Evolutionary conservation across 1,284 basidiomycete species (phyloP).

Genomic region (Caloboletus firmus): DNA sequence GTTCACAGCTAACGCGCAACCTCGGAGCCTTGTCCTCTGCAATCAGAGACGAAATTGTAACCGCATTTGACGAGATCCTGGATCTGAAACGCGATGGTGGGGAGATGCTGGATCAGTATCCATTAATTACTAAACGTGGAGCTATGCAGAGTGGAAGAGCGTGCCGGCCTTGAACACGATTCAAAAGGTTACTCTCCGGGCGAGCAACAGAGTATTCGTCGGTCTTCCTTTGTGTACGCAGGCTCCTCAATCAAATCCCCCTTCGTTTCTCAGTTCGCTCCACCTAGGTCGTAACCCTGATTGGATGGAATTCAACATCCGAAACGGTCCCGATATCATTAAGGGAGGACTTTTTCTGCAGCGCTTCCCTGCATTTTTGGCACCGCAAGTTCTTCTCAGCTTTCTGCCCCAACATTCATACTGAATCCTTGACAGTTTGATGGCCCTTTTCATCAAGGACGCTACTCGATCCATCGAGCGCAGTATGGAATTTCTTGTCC

Average conservation of each 20-base stretch:
- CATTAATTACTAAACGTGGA: not conserved
- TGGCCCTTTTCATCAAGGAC: conserved; percentile 23
- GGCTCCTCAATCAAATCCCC: not conserved
- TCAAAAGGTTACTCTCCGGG: conserved; percentile 33
- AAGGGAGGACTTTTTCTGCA: conserved; percentile 31
- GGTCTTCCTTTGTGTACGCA: conserved; percentile 42
- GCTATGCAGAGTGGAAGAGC: conserved; percentile 32
- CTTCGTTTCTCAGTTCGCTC: not conserved
- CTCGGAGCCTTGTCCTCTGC: no score
- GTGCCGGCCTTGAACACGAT: conserved; percentile 21
- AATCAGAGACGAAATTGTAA: no score
- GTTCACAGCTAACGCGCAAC: no score
- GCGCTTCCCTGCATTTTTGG: conserved; percentile 40
- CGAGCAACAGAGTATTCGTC: conserved; percentile 41
- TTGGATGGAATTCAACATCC: conserved; percentile 38
- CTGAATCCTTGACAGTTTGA: not conserved
- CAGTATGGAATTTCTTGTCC: conserved; percentile 31
- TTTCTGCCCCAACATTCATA: not conserved
- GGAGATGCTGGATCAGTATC: not conserved
- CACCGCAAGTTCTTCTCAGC: conserved; percentile 32
- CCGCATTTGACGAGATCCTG: no score
- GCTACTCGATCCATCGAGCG: conserved; percentile 8
- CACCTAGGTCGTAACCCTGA: conserved; percentile 41
- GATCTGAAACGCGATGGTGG: no score
- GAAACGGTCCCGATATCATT: conserved; percentile 35